Evolutionary conservation across 2,329 filamentous ascomycete genomes (phyloP), one percentile per base, ranked within the genome.

Genomic region (Diaporthe sp.): DNA sequence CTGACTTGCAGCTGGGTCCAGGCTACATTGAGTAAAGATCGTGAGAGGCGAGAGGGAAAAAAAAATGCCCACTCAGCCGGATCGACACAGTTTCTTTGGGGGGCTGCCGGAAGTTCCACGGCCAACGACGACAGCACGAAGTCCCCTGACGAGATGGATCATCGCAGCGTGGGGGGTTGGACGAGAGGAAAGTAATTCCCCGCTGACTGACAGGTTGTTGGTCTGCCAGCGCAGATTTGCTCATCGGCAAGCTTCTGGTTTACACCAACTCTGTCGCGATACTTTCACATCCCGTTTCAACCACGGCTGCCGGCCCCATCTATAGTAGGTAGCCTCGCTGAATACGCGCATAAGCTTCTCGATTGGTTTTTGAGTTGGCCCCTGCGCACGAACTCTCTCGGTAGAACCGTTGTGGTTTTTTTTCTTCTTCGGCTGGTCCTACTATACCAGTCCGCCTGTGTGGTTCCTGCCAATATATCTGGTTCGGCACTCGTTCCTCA

Each of bases 211-310:
- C 28, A 28, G 25, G 1, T 38, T 22, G 30, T n/a, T n/a, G n/a
- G 47, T 17, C n/a, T 28, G 45, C 22, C 61, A 8, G 45, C 19
- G 30, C 22, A 38, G 10, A 33, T 22, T 8, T 38, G 9, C 42
- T 38, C 8, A 17, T 10, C 47, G 33, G 30, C 33, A 19, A 8
- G 64, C 33, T 38, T 33, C 64, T 28, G 28, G 22, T 38, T 30
- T 68, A 54, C 47, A 54, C 47, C n/a, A 40, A n/a, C 33, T 12
- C n/a, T 50, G 25, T 15, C 64, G 17, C 64, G 45, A 67, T 52
- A 67, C 64, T 67, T 67, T 67, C 33, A n/a, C 3, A 19, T 25
- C 45, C n/a, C 22, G 64, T 67, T 67, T 67, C 64, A 52, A 67
- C 64, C 45, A 28, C 42, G 22, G n/a, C 25, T 25, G 42, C n/a